Base-by-base conservation (phyloP, 768 basidiomycete species). In the Pleurotus eryngii region DNA sequence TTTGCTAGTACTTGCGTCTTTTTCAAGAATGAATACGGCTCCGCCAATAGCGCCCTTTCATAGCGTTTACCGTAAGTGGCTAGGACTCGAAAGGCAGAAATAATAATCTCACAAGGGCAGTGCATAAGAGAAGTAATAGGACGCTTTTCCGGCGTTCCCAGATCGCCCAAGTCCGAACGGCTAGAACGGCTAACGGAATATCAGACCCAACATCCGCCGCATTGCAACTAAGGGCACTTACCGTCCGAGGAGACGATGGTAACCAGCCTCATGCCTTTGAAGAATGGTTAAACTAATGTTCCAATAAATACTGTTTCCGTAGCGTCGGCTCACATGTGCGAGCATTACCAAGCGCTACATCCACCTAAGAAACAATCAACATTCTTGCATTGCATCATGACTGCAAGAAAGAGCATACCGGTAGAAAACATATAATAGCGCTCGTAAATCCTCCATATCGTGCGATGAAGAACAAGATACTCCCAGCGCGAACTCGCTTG, bases 221-320 rank as follows among this genome's bases (percentile, higher is more conserved):
- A 35, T 35, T 9, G 11, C 30, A 8, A n/a, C n/a, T n/a, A 35
- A 35, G 7, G 11, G 5, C 15, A 22, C 51, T 54, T 8, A 54
- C 51, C 51, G 42, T 54, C 51, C 5, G 51, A 54, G 5, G 51
- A 39, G 15, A 54, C 51, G 18, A 54, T 54, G 20, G 51, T 54
- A 11, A 54, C 20, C 9, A 54, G 39, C 12, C 51, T 35, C 4
- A 54, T 35, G n/a, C 51, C 51, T 54, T 11, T 9, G 11, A 11
- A 9, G 30, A 35, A 11, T 3, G 30, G 9, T 11, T 35, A 35
- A 9, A 35, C 30, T 35, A 11, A 35, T 35, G 9, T 11, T 8
- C 30, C 11, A 35, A 9, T 11, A 35, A 11, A 35, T 35, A 9
- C 11, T 11, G 30, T 35, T 35, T 11, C 7, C 30, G 11, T 9